Percentiles rank a stretch among this genome's conserved stretches.
Evolutionary conservation across 257 asterid species (phyloP).

Genomic region (Ilex aquifolium): DNA sequence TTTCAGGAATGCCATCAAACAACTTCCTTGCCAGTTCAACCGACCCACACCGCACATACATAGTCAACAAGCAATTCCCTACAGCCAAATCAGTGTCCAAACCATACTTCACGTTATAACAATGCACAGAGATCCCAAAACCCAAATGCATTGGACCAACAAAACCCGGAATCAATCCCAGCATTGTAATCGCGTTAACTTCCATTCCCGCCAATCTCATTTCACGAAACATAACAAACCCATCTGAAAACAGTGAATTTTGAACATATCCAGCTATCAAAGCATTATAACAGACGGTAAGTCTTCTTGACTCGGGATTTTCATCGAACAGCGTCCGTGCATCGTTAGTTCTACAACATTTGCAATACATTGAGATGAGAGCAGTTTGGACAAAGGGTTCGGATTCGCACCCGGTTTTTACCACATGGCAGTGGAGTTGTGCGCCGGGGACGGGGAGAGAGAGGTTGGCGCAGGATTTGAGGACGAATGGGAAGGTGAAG

Average conservation of each 20-base stretch:
- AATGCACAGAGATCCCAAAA: slow-evolving; percentile 62
- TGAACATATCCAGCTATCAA: slow-evolving; percentile 66
- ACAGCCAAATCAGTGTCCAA: slow-evolving; percentile 42
- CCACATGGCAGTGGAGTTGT: slow-evolving; percentile 66
- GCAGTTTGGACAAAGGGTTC: slow-evolving; percentile 88
- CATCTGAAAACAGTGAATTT: slow-evolving; percentile 29
- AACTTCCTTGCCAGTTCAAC: slow-evolving; percentile 45
- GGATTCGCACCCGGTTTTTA: slow-evolving; percentile 60
- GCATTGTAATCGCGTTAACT: slow-evolving; percentile 43
- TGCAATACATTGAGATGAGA: slow-evolving; percentile 49
- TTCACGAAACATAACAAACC: slow-evolving; percentile 35
- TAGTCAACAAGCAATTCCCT: slow-evolving; percentile 69
- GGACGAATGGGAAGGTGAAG: slow-evolving; percentile 78
- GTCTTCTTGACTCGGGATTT: slow-evolving; percentile 40
- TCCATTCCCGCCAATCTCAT: slow-evolving; percentile 46
- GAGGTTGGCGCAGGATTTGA: slow-evolving; percentile 68
- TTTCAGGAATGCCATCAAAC: slow-evolving; percentile 47
- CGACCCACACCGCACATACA: slow-evolving; percentile 69
- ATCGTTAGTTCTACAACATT: slow-evolving; percentile 20
- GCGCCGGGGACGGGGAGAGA: slow-evolving; percentile 41
- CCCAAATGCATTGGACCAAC: slow-evolving; percentile 31
- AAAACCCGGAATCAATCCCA: slow-evolving; percentile 82
- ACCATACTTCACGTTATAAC: slow-evolving; percentile 45
- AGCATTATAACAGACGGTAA: slow-evolving; percentile 73
- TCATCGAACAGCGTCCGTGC: slow-evolving; percentile 72